Percentiles rank a stretch among this genome's conserved stretches.
Evolutionary conservation across 805 yeast genomes (phyloP).

Genomic region (Candida glaebosa): DNA sequence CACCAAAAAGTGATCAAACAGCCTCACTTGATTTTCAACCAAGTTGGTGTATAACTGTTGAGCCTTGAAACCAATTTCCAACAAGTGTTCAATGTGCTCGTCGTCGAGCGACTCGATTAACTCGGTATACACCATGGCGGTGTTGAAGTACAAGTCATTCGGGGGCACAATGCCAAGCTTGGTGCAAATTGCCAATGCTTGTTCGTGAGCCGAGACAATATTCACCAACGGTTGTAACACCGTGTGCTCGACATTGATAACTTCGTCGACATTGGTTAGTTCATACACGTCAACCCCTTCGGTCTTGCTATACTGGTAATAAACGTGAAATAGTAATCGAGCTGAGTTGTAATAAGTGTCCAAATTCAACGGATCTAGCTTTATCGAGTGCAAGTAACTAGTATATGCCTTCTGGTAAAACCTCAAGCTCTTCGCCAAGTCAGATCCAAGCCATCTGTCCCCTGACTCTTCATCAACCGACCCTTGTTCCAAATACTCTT

Average conservation of each 20-base stretch:
- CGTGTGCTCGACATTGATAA: conserved; percentile 22
- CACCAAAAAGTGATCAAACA: conserved; percentile 23
- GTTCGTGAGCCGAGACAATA: conserved; percentile 39
- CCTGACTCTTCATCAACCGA: conserved; percentile 69
- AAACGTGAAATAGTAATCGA: conserved; percentile 57
- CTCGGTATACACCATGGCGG: conserved; percentile 46
- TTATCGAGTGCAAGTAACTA: conserved; percentile 38
- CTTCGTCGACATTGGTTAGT: conserved; percentile 32
- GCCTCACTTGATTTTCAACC: conserved; percentile 22
- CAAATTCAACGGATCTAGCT: conserved; percentile 12
- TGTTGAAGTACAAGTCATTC: conserved; percentile 45
- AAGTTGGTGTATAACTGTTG: conserved; percentile 21
- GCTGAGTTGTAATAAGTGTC: conserved; percentile 61
- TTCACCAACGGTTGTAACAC: conserved; percentile 37
- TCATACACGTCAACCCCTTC: conserved; percentile 40
- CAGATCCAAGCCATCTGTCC: conserved; percentile 69
- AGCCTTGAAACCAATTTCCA: conserved; percentile 15
- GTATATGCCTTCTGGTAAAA: conserved; percentile 59
- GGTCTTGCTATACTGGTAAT: conserved; percentile 45
- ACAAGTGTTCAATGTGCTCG: conserved; percentile 16
- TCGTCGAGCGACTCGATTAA: conserved; percentile 29
- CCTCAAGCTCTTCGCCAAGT: conserved; percentile 58
- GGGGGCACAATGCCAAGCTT: conserved; percentile 14
- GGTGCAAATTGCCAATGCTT: conserved; percentile 22
- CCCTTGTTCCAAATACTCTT: conserved; percentile 55